Evolutionary conservation across 345 rosid species (phyloP).

Genomic region (Gossypium turneri): DNA sequence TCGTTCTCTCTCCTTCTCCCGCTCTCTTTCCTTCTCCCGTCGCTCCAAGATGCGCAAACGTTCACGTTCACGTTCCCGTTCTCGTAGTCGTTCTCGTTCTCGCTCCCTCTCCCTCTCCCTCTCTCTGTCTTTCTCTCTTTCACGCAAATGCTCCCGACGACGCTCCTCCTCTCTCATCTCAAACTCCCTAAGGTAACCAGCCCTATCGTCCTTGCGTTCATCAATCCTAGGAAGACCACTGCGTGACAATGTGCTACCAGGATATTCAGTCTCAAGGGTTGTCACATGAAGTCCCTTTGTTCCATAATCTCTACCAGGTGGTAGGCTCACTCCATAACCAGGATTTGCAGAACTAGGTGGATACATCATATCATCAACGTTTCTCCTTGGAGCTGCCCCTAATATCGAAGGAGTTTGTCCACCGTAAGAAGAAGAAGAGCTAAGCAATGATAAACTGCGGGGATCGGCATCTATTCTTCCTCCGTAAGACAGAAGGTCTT

Average conservation of each 20-base stretch:
- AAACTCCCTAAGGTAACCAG: slow-evolving; percentile 88
- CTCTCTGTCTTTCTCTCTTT: slow-evolving; percentile 75
- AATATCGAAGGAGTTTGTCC: slow-evolving; percentile 74
- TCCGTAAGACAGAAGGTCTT: slow-evolving; percentile 69
- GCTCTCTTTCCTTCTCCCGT: slow-evolving; percentile 72
- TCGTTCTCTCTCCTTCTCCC: slow-evolving; percentile 42
- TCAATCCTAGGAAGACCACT: slow-evolving; percentile 59
- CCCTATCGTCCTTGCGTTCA: slow-evolving; percentile 79
- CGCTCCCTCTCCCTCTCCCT: slow-evolving; percentile 49
- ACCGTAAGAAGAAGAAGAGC: slow-evolving; percentile 61
- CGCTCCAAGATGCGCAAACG: slow-evolving; percentile 58
- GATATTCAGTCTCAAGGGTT: slow-evolving; percentile 66
- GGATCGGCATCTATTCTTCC: slow-evolving; percentile 78
- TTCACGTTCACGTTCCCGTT: slow-evolving; percentile 45
- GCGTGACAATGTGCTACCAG: slow-evolving; percentile 42
- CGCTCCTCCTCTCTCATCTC: slow-evolving; percentile 95
- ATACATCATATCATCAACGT: slow-evolving; percentile 69
- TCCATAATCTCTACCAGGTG: slow-evolving; percentile 96
- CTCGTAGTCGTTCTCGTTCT: slow-evolving; percentile 35
- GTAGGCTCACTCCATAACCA: slow-evolving; percentile 96
- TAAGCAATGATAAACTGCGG: slow-evolving; percentile 55
- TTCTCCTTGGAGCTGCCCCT: slow-evolving; percentile 90
- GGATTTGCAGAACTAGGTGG: slow-evolving; percentile 74
- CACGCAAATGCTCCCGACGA: slow-evolving; percentile 65
- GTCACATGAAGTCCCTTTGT: slow-evolving; percentile 73